Percentiles rank a stretch among this genome's conserved stretches.
Evolutionary conservation across 371 early-diverging fungal species (phyloP).

Genomic region (Mycotypha africana): DNA sequence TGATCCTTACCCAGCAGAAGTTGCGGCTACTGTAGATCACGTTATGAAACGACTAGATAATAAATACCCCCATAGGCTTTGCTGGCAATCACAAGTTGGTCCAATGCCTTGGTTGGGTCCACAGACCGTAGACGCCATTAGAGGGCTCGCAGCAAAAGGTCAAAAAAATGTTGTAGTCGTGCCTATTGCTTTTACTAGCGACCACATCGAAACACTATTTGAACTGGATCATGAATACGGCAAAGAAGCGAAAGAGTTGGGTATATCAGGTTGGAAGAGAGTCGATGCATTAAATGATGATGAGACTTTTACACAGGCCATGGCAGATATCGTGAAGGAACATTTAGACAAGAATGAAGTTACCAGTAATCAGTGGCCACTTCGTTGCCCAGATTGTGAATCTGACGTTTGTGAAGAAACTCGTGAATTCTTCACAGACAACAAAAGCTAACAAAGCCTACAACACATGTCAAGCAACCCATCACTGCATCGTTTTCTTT

Average conservation of each 20-base stretch:
- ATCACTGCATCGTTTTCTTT: no score
- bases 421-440: conserved; percentile 63
- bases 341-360: conserved; percentile 60
- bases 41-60: conserved; percentile 72
- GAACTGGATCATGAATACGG: conserved; percentile 93
- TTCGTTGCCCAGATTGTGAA: conserved; percentile 80
- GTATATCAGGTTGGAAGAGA: conserved; percentile 78
- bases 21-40: conserved; percentile 84
- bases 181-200: conserved; percentile 94
- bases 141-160: conserved; percentile 70
- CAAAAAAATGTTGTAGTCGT: conserved; percentile 77
- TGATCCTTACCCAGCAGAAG: conserved; percentile 90
- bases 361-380: conserved; percentile 61
- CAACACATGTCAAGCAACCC: no score
- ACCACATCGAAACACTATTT: conserved; percentile 95
- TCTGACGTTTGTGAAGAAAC: conserved; percentile 69
- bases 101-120: conserved; percentile 94
- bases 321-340: conserved; percentile 81
- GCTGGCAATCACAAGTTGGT: conserved; percentile 97
- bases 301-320: conserved; percentile 79
- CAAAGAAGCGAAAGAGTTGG: conserved; percentile 75
- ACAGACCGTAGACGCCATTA: conserved; percentile 77
- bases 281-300: conserved; percentile 90
- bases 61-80: conserved; percentile 84
- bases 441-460: no score